These are phyloP conservation scores for Flaveria brownii DNA, from an alignment of 129 eudicot species.

Conservation along the genomic window DNA sequence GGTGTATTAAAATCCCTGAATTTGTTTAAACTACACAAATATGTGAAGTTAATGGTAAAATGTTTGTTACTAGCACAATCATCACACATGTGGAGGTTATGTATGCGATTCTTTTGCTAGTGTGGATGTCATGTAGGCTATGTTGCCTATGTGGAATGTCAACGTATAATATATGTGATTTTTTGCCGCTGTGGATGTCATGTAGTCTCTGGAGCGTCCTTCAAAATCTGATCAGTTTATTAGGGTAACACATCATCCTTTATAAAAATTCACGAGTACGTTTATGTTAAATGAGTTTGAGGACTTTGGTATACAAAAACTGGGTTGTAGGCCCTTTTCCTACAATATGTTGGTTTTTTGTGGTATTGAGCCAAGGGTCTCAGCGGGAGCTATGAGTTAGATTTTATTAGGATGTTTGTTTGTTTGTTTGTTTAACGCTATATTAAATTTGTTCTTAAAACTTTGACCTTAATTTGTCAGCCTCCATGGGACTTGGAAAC, in stretches of 20 bases:
- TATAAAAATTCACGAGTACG: not conserved
- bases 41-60: not conserved
- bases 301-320: too few relatives aligned
- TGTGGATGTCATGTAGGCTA: not conserved
- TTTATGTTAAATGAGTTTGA: not conserved
- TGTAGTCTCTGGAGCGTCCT: not conserved
- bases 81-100: not conserved
- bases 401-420: too few relatives aligned
- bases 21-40: not conserved
- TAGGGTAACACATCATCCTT: not conserved
- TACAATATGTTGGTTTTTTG: not conserved
- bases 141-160: not conserved
- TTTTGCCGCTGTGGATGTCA: not conserved
- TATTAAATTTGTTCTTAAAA: not conserved
- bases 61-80: not conserved
- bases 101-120: not conserved
- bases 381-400: too few relatives aligned
- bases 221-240: not conserved
- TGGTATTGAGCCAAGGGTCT: not conserved
- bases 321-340: too few relatives aligned
- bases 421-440: not conserved
- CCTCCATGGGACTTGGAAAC: conserved; percentile 78
- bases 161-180: not conserved
- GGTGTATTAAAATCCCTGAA: not conserved
- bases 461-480: conserved; percentile 40